Conservation (phyloP, 768 basidiomycete species). For the Naganishia kalamii region DNA sequence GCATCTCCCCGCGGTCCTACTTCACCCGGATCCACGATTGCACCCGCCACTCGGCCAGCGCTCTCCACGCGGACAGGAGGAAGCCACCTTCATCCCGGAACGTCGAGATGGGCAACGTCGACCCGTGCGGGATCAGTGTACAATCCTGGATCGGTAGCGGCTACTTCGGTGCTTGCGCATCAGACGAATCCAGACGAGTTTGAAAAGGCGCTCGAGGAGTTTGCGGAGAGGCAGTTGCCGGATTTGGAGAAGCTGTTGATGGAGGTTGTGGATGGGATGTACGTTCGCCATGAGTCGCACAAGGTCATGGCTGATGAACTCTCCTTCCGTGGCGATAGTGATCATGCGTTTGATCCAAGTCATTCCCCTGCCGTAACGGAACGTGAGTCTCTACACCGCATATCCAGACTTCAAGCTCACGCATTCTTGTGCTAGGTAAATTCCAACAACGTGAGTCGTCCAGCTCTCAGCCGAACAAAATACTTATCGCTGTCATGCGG, state of each 20-base stretch:
- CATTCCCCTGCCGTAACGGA: slow-evolving; percentile 4
- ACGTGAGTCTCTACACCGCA: background rate
- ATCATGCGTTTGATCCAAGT: background rate
- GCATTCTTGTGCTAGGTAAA: background rate
- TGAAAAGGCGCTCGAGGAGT: slow-evolving; percentile 12
- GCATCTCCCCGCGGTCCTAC: background rate
- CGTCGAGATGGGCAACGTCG: background rate
- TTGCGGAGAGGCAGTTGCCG: background rate
- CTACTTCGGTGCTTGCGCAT: background rate
- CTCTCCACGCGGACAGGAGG: background rate
- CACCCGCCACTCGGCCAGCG: background rate
- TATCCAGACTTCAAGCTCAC: background rate
- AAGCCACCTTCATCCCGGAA: slow-evolving; percentile 1
- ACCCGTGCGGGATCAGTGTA: background rate
- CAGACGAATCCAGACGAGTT: slow-evolving; percentile 8
- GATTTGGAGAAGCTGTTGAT: slow-evolving; percentile 2
- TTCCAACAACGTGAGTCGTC: slow-evolving; percentile 12
- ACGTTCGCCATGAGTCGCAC: background rate
- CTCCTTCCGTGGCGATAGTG: background rate
- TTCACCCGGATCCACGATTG: background rate
- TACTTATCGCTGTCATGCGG: background rate
- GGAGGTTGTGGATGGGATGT: slow-evolving; percentile 17
- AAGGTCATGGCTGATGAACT: background rate
- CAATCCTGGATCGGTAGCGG: background rate
- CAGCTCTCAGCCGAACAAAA: background rate